phyloP scores from a whole-genome alignment of 2,329 filamentous ascomycete genomes.

The Penicillium decumbens region DNA sequence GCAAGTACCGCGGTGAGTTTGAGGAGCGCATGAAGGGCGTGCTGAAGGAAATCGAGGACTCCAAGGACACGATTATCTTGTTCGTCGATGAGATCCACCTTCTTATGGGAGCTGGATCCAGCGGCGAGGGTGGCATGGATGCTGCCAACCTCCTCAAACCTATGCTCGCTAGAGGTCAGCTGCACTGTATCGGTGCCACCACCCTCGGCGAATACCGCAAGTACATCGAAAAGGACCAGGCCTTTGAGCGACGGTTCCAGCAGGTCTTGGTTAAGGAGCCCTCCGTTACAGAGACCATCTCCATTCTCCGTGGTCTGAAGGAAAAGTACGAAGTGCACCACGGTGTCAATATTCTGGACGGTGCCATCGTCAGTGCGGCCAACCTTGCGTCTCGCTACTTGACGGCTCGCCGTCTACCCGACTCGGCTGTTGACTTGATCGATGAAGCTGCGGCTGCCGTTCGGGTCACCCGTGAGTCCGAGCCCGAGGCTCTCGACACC shows the following conservation, averaged over 20 bases:
- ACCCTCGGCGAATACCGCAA: constrained; percentile 95
- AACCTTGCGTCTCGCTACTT: constrained; percentile 90
- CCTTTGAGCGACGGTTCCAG: constrained; percentile 97
- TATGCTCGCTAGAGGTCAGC: constrained; percentile 91
- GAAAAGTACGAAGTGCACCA: constrained; percentile 98
- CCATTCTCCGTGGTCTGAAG: constrained; percentile 96
- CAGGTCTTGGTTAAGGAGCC: constrained; percentile 97
- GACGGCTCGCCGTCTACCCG: constrained; percentile 81
- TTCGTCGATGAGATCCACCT: constrained; percentile 99
- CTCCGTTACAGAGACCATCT: constrained; percentile 80
- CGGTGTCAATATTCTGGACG: constrained; percentile 92
- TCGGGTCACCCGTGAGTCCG: constrained; percentile 88
- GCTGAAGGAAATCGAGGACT: constrained; percentile 89
- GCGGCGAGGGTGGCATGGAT: constrained; percentile 96
- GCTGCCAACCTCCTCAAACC: constrained; percentile 96
- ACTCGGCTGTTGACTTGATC: constrained; percentile 93
- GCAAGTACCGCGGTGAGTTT: constrained; percentile 97
- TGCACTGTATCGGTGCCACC: constrained; percentile 97
- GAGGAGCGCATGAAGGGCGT: constrained; percentile 99
- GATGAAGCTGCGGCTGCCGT: constrained; percentile 98
- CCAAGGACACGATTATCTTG: constrained; percentile 93
- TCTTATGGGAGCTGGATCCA: constrained; percentile 93
- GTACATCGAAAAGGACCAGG: constrained; percentile 97
- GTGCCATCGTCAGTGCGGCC: constrained; percentile 85
- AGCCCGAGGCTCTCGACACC: constrained; percentile 92